A percentile compares a stretch with the other conserved stretches of the same genome.
phyloP scores from a whole-genome alignment of 106 monocot species.

The Acorus calamus region DNA sequence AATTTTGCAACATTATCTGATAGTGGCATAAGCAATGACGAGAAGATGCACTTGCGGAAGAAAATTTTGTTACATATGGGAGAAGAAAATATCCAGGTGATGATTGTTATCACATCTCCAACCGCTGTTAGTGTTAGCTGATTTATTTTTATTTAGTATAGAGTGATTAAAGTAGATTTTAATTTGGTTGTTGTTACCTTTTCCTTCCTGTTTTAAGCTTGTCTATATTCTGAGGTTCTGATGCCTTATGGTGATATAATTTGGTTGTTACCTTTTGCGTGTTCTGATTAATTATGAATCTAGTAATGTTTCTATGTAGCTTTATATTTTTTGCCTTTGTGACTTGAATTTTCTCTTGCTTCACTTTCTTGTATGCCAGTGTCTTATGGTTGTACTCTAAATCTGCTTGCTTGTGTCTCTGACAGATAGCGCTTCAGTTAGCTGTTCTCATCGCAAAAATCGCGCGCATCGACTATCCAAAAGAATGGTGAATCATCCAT shows the following conservation, averaged over 20 bases:
- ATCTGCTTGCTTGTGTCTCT: neutral
- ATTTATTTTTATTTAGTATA: neutral
- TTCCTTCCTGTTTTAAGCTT: too few relatives aligned
- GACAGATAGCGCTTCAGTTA: constrained; percentile 73
- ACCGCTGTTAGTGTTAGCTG: neutral
- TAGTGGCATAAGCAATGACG: constrained; percentile 80
- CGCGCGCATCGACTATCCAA: constrained; percentile 96
- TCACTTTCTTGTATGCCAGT: neutral
- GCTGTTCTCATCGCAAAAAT: constrained; percentile 93
- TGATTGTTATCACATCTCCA: neutral
- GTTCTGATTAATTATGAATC: too few relatives aligned
- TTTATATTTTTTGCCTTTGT: constrained; percentile 6
- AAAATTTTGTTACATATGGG: constrained; percentile 71
- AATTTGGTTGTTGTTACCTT: too few relatives aligned
- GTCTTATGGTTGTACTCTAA: neutral
- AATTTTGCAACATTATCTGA: neutral
- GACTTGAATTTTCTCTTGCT: neutral
- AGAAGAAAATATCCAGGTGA: constrained; percentile 86
- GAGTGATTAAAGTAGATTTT: too few relatives aligned
- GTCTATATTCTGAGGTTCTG: too few relatives aligned
- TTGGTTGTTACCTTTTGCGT: too few relatives aligned
- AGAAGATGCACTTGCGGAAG: constrained; percentile 70
- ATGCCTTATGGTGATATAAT: too few relatives aligned
- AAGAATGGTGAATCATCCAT: constrained; percentile 56
- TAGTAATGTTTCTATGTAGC: neutral